These are phyloP conservation scores for Boletus calvinii DNA, from an alignment of 1,284 basidiomycete genomes.

Conservation along the genomic window DNA sequence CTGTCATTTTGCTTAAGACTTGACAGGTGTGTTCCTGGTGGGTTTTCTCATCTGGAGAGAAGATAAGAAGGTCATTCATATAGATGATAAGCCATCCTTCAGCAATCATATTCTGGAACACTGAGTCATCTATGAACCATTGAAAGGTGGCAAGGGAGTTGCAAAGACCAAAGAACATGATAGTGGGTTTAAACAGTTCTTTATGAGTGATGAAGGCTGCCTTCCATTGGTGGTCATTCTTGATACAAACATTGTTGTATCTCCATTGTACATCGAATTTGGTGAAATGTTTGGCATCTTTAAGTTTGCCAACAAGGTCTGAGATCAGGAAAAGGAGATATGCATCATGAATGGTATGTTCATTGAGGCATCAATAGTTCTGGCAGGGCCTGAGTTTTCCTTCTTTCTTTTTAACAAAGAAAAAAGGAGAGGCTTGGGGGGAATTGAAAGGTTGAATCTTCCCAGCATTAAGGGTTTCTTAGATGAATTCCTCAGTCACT, in stretches of 20 bases:
- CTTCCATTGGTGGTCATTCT: slow-evolving; percentile 26
- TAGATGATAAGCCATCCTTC: background rate
- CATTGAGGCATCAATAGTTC: background rate
- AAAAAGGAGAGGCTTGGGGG: background rate
- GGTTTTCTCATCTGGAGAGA: background rate
- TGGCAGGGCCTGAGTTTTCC: background rate
- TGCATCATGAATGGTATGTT: background rate
- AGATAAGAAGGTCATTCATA: background rate
- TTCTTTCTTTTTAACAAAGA: background rate
- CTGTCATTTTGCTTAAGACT: background rate
- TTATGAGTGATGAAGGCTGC: slow-evolving; percentile 2
- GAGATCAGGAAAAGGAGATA: background rate
- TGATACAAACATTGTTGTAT: slow-evolving; percentile 6
- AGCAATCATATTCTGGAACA: background rate
- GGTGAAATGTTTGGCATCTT: slow-evolving; percentile 24
- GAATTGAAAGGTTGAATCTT: background rate
- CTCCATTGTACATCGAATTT: slow-evolving; percentile 2
- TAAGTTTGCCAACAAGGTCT: slow-evolving; percentile 9
- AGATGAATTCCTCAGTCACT: too few relatives aligned
- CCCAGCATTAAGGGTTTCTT: too few relatives aligned
- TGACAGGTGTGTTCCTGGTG: background rate
- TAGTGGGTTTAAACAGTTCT: background rate
- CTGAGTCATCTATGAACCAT: too few relatives aligned
- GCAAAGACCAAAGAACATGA: too few relatives aligned
- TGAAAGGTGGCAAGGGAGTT: too few relatives aligned